Base-by-base conservation (phyloP, 495 filamentous ascomycete genomes). In the Aspergillus biplanus region DNA sequence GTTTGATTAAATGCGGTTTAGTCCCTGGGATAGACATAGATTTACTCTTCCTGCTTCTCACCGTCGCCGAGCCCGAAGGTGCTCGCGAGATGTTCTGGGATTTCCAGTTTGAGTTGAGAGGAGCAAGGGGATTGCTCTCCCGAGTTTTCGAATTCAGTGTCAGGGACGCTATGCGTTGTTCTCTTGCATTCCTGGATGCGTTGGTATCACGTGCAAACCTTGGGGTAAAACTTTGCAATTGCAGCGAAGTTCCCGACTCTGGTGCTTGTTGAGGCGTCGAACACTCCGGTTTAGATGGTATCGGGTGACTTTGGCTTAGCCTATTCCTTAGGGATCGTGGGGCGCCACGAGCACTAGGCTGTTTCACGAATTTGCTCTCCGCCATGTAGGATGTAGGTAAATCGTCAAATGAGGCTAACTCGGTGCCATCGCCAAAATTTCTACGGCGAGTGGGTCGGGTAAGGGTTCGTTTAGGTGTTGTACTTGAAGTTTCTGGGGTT, bases 131-230 rank as follows among this genome's bases (percentile, higher is more conserved):
- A 34, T 83, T 86, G 3, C 73, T 66, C 15, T 84, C 82, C 18
- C 83, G 80, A 57, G 61, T 66, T 42, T 75, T 81, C 2, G 71
- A 66, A 52, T 71, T 76, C 32, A 75, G 60, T 31, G 69, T 56
- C 64, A 76, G 65, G 16, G 83, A 82, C 5, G 90, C 86, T 57
- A 91, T 86, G 65, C 87, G 86, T 62, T 93, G 89, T 75, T 98
- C 95, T 66, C 95, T 86, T 47, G 95, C 95, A 72, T 91, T 96
- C 32, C 95, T 86, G 61, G 90, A 82, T 57, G 96, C 93, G 69
- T 91, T 89, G 7, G 95, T 99, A 77, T 99, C 95, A 66, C 92
- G 89, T 64, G 94, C 93, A 74, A 97, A 99, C 60, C 91, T 87
- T 48, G 95, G 95, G 13, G 80, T 90, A 73, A 69, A 81, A 46